These are phyloP conservation scores for Ustanciosporium gigantosporum DNA, from an alignment of 1,284 basidiomycete species.

Conservation along the genomic window DNA sequence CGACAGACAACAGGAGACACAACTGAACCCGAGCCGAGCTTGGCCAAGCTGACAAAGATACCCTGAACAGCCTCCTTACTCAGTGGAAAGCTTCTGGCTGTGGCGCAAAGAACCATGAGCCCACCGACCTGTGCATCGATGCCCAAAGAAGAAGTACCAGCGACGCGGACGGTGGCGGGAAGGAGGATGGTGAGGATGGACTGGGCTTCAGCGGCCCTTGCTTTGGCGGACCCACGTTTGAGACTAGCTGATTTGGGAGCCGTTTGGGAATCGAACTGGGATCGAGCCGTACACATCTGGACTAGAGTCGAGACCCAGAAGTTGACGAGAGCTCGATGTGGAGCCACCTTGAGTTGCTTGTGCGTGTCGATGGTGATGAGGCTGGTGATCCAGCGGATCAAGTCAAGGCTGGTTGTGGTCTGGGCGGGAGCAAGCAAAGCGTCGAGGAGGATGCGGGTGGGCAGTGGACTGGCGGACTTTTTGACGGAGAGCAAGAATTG, in stretches of 20 bases:
- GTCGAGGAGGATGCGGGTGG: conserved; percentile 44
- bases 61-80: conserved; percentile 46
- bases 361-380: conserved; percentile 64
- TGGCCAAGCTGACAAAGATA: conserved; percentile 32
- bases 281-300: conserved; percentile 66
- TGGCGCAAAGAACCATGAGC: conserved; percentile 51
- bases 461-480: conserved; percentile 49
- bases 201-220: conserved; percentile 43
- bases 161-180: conserved; percentile 53
- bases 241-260: conserved; percentile 35
- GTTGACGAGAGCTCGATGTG: conserved; percentile 75
- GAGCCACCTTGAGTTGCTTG: conserved; percentile 66
- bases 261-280: conserved; percentile 60
- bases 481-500: conserved; percentile 49
- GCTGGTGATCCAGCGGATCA: conserved; percentile 70
- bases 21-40: conserved; percentile 11
- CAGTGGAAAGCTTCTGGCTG: conserved; percentile 46
- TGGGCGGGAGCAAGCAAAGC: conserved; percentile 56
- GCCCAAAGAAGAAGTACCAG: conserved; percentile 21
- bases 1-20: conserved; percentile 20
- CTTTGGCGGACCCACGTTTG: conserved; percentile 30
- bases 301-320: conserved; percentile 83
- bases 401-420: conserved; percentile 67
- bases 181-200: conserved; percentile 58
- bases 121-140: conserved; percentile 47